These are phyloP conservation scores for Cytauxzoon felis DNA, from an alignment of 169 alveolate genomes.

Conservation along the genomic window DNA sequence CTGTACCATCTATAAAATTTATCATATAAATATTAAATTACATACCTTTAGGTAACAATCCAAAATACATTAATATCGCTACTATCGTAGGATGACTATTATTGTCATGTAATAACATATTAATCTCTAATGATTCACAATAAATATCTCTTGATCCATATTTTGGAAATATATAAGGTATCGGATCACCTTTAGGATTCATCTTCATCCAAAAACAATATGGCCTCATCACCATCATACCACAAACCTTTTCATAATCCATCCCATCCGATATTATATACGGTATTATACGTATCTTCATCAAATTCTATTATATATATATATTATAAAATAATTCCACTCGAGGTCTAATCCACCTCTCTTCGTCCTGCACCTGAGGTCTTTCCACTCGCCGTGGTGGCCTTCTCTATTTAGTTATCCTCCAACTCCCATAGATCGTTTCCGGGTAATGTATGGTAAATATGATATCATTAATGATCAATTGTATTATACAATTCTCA, in stretches of 20 bases:
- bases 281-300: slow-evolving; percentile 53
- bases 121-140: slow-evolving; percentile 52
- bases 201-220: slow-evolving; percentile 43
- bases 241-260: slow-evolving; percentile 21
- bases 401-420: no score
- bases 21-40: no score
- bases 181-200: slow-evolving; percentile 3
- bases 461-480: no score
- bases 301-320: slow-evolving; percentile 19
- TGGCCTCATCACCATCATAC: slow-evolving; percentile 41
- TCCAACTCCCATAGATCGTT: no score
- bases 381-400: no score
- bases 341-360: no score
- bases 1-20: background rate
- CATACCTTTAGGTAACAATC: slow-evolving; percentile 40
- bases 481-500: no score
- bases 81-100: slow-evolving; percentile 45
- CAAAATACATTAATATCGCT: slow-evolving; percentile 35
- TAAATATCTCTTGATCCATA: slow-evolving; percentile 40
- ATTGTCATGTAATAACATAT: slow-evolving; percentile 37
- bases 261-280: slow-evolving; percentile 7
- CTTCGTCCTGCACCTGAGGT: no score
- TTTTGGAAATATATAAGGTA: slow-evolving; percentile 61
- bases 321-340: no score
- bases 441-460: no score